Conservation (phyloP, 2,329 filamentous ascomycete genomes). For the Lecanosticta acicola region DNA sequence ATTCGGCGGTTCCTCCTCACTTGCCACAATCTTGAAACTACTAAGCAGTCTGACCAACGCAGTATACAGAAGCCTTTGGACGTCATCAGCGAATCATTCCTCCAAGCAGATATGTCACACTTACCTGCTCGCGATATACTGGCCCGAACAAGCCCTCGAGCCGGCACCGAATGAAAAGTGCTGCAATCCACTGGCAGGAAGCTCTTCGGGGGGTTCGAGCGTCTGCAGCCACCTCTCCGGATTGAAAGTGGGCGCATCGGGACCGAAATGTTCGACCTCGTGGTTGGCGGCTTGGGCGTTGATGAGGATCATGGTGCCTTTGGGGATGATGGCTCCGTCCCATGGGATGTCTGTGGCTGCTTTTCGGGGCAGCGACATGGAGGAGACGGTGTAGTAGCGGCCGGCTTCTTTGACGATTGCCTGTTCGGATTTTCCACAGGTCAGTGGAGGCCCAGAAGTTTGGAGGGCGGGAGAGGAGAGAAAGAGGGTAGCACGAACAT, state of each 20-base stretch:
- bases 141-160: constrained; percentile 48
- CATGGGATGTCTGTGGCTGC: constrained; percentile 44
- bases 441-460: no score
- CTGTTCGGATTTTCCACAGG: constrained; percentile 4
- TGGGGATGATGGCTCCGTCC: constrained; percentile 48
- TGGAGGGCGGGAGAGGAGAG: no score
- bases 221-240: constrained; percentile 46
- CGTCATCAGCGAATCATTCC: constrained; percentile 9
- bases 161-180: constrained; percentile 52
- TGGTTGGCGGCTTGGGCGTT: constrained; percentile 53
- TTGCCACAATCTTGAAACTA: constrained; percentile 47
- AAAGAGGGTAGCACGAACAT: constrained; percentile 10
- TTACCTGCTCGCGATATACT: constrained; percentile 43
- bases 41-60: constrained; percentile 47
- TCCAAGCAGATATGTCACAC: neutral
- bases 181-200: constrained; percentile 25
- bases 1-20: constrained; percentile 48
- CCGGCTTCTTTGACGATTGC: constrained; percentile 50
- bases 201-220: constrained; percentile 34
- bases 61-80: constrained; percentile 42
- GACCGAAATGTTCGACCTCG: constrained; percentile 47
- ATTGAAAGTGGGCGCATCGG: constrained; percentile 43
- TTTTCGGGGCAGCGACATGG: constrained; percentile 50
- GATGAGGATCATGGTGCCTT: constrained; percentile 51
- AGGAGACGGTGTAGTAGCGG: constrained; percentile 50